Evolutionary conservation across 2,329 filamentous ascomycete genomes (phyloP).

Genomic region (Rhynchosporium graminicola): DNA sequence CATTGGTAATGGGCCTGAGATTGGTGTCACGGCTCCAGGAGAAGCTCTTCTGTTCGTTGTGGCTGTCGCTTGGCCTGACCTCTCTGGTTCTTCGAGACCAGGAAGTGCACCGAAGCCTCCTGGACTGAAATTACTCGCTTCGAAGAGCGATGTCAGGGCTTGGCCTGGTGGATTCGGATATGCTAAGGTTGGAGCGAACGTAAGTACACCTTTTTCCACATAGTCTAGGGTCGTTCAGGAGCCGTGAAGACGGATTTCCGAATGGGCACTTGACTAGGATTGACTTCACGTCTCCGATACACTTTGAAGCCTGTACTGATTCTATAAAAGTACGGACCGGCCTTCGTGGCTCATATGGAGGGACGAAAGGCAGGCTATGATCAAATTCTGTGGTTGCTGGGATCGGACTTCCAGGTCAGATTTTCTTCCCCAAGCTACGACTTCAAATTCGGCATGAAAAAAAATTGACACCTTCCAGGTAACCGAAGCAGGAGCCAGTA

Average conservation of each 20-base stretch:
- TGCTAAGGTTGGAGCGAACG: slow-evolving; percentile 92
- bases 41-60: slow-evolving; percentile 88
- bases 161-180: slow-evolving; percentile 94
- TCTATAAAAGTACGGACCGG: slow-evolving; percentile 78
- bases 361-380: slow-evolving; percentile 74
- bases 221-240: no score
- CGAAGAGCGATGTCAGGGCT: slow-evolving; percentile 77
- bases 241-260: no score
- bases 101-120: slow-evolving; percentile 41
- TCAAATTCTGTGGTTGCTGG: slow-evolving; percentile 92
- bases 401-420: slow-evolving; percentile 51
- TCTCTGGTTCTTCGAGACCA: slow-evolving; percentile 41
- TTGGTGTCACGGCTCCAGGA: slow-evolving; percentile 77
- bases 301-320: background rate
- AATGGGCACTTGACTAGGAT: no score
- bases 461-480: slow-evolving; percentile 53
- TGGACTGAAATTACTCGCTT: slow-evolving; percentile 76
- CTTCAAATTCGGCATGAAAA: background rate
- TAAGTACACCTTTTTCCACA: slow-evolving; percentile 64
- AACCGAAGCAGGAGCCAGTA: slow-evolving; percentile 88
- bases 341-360: slow-evolving; percentile 72
- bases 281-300: no score
- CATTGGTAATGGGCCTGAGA: slow-evolving; percentile 77
- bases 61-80: slow-evolving; percentile 55
- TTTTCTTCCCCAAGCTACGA: background rate